phyloP scores from a whole-genome alignment of 345 rosid species.

The Lepidium africanum region DNA sequence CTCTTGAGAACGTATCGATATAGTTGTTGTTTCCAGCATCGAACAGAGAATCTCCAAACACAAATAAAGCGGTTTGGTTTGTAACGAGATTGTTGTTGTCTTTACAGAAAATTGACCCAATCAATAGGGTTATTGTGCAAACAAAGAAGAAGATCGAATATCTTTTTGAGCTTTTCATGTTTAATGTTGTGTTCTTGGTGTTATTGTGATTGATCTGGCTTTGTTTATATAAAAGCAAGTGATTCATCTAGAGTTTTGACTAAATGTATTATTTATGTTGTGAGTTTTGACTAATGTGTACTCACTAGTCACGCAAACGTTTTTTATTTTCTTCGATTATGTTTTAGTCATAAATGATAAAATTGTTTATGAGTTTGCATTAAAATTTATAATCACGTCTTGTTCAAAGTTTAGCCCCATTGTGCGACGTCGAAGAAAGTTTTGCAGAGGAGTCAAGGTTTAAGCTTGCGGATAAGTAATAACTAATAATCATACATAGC shows the following conservation, averaged over 20 bases:
- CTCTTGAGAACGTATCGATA: constrained; percentile 21
- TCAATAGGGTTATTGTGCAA: not conserved
- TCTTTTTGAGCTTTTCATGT: no score
- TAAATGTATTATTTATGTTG: no score
- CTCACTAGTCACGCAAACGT: not conserved
- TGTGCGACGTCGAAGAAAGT: no score
- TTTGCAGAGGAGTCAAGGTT: no score
- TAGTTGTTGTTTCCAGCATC: constrained; percentile 43
- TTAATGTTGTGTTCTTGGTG: no score
- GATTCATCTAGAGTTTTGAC: not conserved
- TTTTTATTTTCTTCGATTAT: not conserved
- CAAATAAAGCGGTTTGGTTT: constrained; percentile 28
- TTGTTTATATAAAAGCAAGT: not conserved
- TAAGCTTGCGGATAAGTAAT: no score
- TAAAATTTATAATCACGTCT: not conserved
- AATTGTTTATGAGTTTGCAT: not conserved
- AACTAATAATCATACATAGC: no score
- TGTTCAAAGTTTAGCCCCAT: not conserved
- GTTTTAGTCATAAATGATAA: not conserved
- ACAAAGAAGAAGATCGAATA: no score
- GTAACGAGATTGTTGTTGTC: not conserved
- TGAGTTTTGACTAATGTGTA: not conserved
- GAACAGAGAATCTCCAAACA: constrained; percentile 44
- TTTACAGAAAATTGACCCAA: not conserved
- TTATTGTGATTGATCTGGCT: not conserved